Base-by-base conservation (phyloP, 2,329 filamentous ascomycete species). In the Scopulariopsis brevicaulis region DNA sequence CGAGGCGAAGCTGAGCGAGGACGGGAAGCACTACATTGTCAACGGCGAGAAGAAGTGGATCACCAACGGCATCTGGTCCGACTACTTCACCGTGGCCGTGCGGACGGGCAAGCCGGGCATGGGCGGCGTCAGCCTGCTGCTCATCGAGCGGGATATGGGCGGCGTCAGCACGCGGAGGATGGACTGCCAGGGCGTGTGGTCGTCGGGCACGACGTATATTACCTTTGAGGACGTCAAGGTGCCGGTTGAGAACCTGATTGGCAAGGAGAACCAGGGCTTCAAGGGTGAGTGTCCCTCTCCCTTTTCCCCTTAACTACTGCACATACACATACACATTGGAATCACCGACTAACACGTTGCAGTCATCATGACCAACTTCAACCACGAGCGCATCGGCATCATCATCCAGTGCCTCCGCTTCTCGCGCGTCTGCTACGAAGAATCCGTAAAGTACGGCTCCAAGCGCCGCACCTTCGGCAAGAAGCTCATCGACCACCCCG, bases 1-100 rank as follows among this genome's bases (percentile, higher is more conserved):
- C 72, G 92, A 97, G 78, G 94, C 94, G 28, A 96, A 96, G 79
- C 81, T 97, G 59, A 89, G 83, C 62, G 89, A 94, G 65, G 94
- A 99, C 67, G 94, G 94, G 68, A 97, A 97, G 79, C 90, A 97
- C 77, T 99, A 95, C 75, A 97, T 97, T 65, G 94, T 99, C 74
- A 99, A 97, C 69, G 94, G 94, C 58, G 93, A 96, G 83, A 97
- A 99, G 87, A 99, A 99, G 77, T 97, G 94, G 93, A 97, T 97
- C 73, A 97, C 93, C 67, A 99, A 99, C 74, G 94, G 94, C 68
- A 84, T 96, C 67, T 96, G 91, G 90, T 83, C 80, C 62, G 94
- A 99, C 73, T 99, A 97, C 78, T 97, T 97, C 79, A 97, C 94
- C 58, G 95, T 90, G 15, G 94, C 93, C 28, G 94, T 99, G 46